phyloP scores from a whole-genome alignment of 345 rosid species.

The thale cress (Arabidopsis thaliana) region DNA sequence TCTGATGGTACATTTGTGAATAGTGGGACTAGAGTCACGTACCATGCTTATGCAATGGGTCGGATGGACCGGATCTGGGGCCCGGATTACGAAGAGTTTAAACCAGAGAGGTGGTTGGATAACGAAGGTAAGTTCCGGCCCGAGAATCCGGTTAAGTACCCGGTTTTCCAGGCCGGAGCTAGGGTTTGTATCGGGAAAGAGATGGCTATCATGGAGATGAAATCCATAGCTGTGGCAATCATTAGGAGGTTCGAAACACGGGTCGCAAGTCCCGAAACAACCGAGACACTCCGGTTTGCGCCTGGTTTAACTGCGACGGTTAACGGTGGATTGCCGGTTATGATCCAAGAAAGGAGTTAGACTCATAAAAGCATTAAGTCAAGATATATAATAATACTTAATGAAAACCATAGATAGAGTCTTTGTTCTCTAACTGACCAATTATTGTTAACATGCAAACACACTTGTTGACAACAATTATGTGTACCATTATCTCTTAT shows the following conservation, averaged over 20 bases:
- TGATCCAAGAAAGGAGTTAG: constrained; percentile 48
- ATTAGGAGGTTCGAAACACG: constrained; percentile 51
- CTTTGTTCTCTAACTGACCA: constrained; percentile 29
- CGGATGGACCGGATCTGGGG: constrained; percentile 78
- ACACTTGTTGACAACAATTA: constrained; percentile 36
- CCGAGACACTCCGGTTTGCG: constrained; percentile 50
- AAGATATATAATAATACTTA: constrained; percentile 1
- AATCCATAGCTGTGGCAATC: constrained; percentile 58
- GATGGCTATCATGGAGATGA: constrained; percentile 72
- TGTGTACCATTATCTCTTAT: constrained; percentile 19
- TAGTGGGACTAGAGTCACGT: constrained; percentile 73
- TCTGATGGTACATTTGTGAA: constrained; percentile 63
- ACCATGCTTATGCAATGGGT: constrained; percentile 85
- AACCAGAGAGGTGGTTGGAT: constrained; percentile 77
- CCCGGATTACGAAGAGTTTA: constrained; percentile 62
- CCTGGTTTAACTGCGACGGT: constrained; percentile 86
- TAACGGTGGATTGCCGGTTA: constrained; percentile 73
- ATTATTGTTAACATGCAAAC: constrained; percentile 41
- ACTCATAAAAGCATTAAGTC: constrained; percentile 9
- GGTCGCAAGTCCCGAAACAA: not conserved
- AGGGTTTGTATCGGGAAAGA: constrained; percentile 85
- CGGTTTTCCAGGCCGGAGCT: constrained; percentile 74
- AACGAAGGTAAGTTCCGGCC: constrained; percentile 51
- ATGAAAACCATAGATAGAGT: constrained; percentile 20
- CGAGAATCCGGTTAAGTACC: constrained; percentile 65